phyloP scores from a whole-genome alignment of 2,329 filamentous ascomycete genomes.

The Calonectria pseudoreteaudii region DNA sequence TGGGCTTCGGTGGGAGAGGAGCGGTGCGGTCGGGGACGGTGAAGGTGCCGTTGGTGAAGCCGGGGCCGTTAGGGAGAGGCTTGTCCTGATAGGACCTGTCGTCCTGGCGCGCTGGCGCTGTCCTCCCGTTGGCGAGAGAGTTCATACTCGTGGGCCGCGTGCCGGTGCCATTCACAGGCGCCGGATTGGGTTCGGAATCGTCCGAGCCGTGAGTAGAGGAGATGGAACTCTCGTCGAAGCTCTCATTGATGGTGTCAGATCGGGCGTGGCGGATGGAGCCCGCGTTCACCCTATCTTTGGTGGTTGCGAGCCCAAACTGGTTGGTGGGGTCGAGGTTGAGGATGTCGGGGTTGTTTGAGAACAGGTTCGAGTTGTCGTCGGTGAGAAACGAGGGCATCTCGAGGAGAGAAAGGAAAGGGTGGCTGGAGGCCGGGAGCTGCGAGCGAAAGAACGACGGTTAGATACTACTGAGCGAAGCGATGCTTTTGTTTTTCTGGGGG shows the following conservation, averaged over 20 bases:
- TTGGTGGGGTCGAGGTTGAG: conserved; percentile 57
- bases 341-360: conserved; percentile 56
- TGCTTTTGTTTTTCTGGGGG: conserved; percentile 31
- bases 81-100: conserved; percentile 36
- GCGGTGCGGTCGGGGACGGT: conserved; percentile 43
- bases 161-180: conserved; percentile 57
- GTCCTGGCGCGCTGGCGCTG: conserved; percentile 47
- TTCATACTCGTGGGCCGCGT: conserved; percentile 67
- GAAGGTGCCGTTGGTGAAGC: conserved; percentile 31
- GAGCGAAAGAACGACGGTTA: conserved; percentile 34
- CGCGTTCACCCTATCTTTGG: conserved; percentile 51
- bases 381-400: conserved; percentile 68
- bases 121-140: conserved; percentile 68
- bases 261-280: conserved; percentile 53
- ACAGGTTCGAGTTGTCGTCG: conserved; percentile 57
- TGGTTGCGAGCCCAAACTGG: conserved; percentile 49
- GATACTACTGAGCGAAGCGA: conserved; percentile 40
- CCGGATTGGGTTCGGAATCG: conserved; percentile 58
- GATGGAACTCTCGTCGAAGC: conserved; percentile 66
- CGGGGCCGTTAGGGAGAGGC: conserved; percentile 42
- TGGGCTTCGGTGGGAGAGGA: conserved; percentile 32
- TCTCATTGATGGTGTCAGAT: conserved; percentile 61
- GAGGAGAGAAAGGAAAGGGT: conserved; percentile 42
- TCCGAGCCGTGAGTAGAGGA: conserved; percentile 66
- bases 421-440: conserved; percentile 36